phyloP scores from a whole-genome alignment of 1,284 basidiomycete genomes.

The Tilletia indica region DNA sequence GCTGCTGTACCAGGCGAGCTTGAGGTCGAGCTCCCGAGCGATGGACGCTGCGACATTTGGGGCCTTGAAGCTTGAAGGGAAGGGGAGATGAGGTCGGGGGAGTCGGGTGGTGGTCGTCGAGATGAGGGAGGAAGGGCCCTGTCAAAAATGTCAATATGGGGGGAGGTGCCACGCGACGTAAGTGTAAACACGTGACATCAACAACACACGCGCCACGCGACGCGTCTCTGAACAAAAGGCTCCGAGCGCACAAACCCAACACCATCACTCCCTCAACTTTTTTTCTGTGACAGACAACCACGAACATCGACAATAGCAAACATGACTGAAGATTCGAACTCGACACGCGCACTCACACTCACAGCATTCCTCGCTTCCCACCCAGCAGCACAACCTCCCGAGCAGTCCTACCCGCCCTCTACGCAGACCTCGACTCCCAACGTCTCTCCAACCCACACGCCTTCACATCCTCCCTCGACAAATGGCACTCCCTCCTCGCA shows the following conservation, averaged over 20 bases:
- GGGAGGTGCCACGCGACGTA: not conserved
- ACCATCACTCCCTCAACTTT: too few species aligned
- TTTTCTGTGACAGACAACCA: not conserved
- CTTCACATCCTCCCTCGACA: constrained; percentile 75
- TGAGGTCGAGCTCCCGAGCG: not conserved
- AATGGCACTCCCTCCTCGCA: constrained; percentile 77
- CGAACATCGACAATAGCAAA: not conserved
- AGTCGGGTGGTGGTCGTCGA: not conserved
- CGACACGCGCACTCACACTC: not conserved
- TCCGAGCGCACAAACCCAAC: too few species aligned
- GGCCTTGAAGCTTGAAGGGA: not conserved
- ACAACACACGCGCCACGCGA: not conserved
- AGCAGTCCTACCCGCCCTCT: constrained; percentile 69
- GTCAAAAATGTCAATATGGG: not conserved
- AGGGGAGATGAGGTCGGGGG: not conserved
- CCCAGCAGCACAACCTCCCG: constrained; percentile 1
- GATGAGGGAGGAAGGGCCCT: not conserved
- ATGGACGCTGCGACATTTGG: constrained; percentile 5
- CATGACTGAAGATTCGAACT: not conserved
- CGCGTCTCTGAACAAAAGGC: too few species aligned
- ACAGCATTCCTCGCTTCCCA: constrained; percentile 14
- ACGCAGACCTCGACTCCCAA: constrained; percentile 81
- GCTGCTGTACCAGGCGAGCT: too few species aligned
- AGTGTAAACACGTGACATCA: not conserved
- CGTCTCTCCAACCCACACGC: constrained; percentile 78